These are phyloP conservation scores for Fraxinus albicans DNA, from an alignment of 305 asterid genomes.

Conservation along the genomic window DNA sequence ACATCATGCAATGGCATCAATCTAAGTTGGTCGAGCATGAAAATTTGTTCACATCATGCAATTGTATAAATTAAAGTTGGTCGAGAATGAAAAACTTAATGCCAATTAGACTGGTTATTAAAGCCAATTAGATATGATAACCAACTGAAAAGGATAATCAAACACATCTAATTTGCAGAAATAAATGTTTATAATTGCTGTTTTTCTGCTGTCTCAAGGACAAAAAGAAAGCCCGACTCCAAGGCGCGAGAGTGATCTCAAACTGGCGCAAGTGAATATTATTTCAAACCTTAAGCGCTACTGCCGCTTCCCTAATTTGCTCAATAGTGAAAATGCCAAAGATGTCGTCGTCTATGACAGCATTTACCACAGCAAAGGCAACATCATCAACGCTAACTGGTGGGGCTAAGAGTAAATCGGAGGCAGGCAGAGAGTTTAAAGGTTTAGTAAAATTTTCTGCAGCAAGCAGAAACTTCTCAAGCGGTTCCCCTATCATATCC, in stretches of 20 bases:
- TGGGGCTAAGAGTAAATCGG: conserved; percentile 80
- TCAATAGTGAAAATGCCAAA: conserved; percentile 86
- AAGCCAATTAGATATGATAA: background rate
- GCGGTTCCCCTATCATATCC: conserved; percentile 78
- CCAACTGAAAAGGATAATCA: background rate
- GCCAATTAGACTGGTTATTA: background rate
- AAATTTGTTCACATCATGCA: background rate
- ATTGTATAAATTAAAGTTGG: too few relatives aligned
- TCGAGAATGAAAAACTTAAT: background rate
- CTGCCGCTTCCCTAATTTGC: conserved; percentile 93
- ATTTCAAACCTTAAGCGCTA: conserved; percentile 41
- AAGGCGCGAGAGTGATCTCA: background rate
- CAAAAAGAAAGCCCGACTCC: background rate
- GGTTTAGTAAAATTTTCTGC: conserved; percentile 67
- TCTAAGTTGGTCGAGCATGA: background rate
- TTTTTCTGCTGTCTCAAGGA: background rate
- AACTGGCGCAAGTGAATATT: background rate
- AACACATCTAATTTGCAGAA: background rate
- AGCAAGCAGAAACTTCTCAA: conserved; percentile 62
- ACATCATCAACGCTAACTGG: conserved; percentile 86
- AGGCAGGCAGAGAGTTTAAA: conserved; percentile 77
- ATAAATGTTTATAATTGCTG: background rate
- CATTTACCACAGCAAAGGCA: conserved; percentile 71
- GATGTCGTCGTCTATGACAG: conserved; percentile 63
- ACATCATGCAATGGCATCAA: background rate